phyloP scores from a whole-genome alignment of 2,329 filamentous ascomycete genomes.

The Colletotrichum echinochloae region DNA sequence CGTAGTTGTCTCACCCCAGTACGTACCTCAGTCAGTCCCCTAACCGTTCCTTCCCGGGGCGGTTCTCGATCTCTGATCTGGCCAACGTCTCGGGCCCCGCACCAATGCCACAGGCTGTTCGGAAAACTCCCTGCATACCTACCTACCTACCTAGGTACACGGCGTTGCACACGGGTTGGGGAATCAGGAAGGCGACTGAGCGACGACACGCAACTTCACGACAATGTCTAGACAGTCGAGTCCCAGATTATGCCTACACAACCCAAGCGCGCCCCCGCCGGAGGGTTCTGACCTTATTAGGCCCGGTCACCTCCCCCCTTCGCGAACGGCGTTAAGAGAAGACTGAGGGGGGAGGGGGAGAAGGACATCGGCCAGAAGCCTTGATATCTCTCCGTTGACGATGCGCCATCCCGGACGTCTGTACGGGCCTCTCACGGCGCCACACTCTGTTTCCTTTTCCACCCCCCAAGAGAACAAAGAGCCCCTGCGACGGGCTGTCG shows the following conservation, averaged over 20 bases:
- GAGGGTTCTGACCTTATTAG: neutral
- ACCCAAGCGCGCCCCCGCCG: neutral
- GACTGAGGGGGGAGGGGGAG: neutral
- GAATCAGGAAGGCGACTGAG: neutral
- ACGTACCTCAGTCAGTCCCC: neutral
- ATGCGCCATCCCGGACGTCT: neutral
- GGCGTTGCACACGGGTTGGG: neutral
- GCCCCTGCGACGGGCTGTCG: constrained; percentile 19
- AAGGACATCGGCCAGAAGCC: too few species aligned
- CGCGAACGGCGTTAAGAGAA: neutral
- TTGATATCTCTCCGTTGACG: neutral
- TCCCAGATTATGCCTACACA: neutral
- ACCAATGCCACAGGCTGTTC: constrained; percentile 24
- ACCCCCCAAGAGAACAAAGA: neutral
- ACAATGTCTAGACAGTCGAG: neutral
- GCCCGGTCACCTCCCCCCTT: too few species aligned
- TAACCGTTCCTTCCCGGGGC: constrained; percentile 22
- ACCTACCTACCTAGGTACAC: too few species aligned
- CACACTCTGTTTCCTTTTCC: neutral
- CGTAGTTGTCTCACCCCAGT: neutral
- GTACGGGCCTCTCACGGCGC: neutral
- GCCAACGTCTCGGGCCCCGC: constrained; percentile 35
- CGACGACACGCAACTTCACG: neutral
- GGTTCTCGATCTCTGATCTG: constrained; percentile 41
- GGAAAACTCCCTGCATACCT: constrained; percentile 3